These are phyloP conservation scores for Strobilomyces echinocephalus DNA, from an alignment of 768 basidiomycete genomes.

Conservation along the genomic window DNA sequence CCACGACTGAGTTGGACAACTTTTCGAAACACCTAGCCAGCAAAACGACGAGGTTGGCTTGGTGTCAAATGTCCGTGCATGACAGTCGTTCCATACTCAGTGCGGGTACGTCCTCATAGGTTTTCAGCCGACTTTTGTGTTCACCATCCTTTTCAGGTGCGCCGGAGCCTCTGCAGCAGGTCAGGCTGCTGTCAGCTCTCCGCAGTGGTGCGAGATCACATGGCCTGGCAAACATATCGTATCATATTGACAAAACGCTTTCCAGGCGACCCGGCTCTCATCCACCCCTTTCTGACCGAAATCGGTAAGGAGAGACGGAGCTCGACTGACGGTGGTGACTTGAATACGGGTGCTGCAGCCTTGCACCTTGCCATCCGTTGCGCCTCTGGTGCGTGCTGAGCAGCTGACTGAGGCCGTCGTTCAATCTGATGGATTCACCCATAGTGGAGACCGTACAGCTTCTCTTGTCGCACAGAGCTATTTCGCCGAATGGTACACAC, in stretches of 20 bases:
- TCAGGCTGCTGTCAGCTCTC: conserved; percentile 59
- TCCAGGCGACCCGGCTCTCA: conserved; percentile 68
- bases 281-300: conserved; percentile 79
- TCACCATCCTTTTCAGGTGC: conserved; percentile 17
- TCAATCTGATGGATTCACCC: conserved; percentile 1
- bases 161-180: conserved; percentile 53
- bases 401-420: neutral
- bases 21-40: neutral
- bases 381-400: conserved; percentile 53
- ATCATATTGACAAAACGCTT: neutral
- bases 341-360: conserved; percentile 69
- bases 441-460: conserved; percentile 64
- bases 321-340: conserved; percentile 40
- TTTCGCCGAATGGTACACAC: conserved; percentile 74
- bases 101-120: conserved; percentile 8
- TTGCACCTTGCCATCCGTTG: conserved; percentile 82
- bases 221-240: neutral
- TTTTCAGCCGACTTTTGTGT: neutral
- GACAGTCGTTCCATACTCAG: conserved; percentile 17
- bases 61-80: conserved; percentile 18
- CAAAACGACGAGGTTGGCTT: neutral
- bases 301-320: conserved; percentile 61
- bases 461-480: conserved; percentile 65
- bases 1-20: conserved; percentile 1
- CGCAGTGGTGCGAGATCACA: conserved; percentile 46